A percentile compares a stretch with the other conserved stretches of the same genome.
These are phyloP conservation scores for Dictyostelium capitatum DNA, from an alignment of 78 protist species.

Conservation along the genomic window DNA sequence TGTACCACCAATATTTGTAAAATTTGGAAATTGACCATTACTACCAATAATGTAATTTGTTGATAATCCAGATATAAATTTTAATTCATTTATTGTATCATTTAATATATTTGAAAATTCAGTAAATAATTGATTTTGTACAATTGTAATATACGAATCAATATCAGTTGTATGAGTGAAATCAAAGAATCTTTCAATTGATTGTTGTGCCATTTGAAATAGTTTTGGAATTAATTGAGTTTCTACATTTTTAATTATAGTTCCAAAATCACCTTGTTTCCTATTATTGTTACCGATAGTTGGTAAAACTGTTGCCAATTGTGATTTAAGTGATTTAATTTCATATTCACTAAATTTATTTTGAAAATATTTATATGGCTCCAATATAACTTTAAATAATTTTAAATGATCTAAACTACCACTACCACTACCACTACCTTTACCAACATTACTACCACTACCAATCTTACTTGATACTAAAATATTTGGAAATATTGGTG, in stretches of 20 bases:
- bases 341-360: constrained; percentile 51
- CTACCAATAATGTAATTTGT: not conserved
- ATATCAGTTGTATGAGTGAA: constrained; percentile 47
- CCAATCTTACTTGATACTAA: no score
- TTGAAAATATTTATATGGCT: constrained; percentile 68
- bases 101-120: constrained; percentile 19
- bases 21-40: not conserved
- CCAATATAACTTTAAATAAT: constrained; percentile 28
- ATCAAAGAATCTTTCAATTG: constrained; percentile 54
- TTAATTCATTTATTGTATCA: constrained; percentile 29
- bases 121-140: constrained; percentile 20
- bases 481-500: not conserved
- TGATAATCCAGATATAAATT: constrained; percentile 4
- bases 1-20: not conserved
- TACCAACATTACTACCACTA: no score
- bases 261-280: constrained; percentile 45
- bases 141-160: constrained; percentile 3
- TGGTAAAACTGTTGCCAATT: not conserved
- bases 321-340: constrained; percentile 20
- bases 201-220: constrained; percentile 19
- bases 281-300: not conserved
- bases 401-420: not conserved
- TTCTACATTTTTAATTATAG: constrained; percentile 42
- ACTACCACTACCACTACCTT: no score
- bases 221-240: constrained; percentile 24